Evolutionary conservation across 1,284 basidiomycete genomes (phyloP).

Genomic region (Cutaneotrichosporon mucoides): DNA sequence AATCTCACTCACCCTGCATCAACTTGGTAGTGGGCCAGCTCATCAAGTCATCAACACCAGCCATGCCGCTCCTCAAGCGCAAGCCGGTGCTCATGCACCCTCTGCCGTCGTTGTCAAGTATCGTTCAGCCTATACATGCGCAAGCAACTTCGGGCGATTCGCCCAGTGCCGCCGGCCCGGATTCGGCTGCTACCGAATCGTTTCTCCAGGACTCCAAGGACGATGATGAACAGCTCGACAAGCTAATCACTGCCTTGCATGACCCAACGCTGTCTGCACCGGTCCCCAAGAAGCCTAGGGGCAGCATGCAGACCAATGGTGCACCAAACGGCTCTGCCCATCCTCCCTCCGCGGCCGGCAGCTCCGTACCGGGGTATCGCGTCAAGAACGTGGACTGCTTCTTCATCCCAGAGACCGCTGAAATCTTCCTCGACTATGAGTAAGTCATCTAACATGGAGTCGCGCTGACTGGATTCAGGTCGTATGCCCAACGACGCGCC

Average conservation of each 20-base stretch:
- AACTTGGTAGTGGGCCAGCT: neutral
- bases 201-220: constrained; percentile 37
- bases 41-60: constrained; percentile 1
- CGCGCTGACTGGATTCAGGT: constrained; percentile 53
- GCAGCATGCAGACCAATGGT: constrained; percentile 13
- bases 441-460: constrained; percentile 51
- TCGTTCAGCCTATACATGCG: constrained; percentile 15
- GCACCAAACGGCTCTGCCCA: constrained; percentile 1
- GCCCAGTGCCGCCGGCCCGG: neutral
- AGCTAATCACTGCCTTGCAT: constrained; percentile 27
- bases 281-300: neutral
- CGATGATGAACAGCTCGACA: constrained; percentile 42
- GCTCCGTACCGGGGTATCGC: constrained; percentile 6
- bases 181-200: constrained; percentile 6
- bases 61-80: constrained; percentile 83
- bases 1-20: neutral
- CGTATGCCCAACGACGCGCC: constrained; percentile 83
- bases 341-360: neutral
- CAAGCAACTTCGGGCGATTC: neutral
- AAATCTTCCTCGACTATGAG: constrained; percentile 94
- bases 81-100: constrained; percentile 79
- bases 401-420: constrained; percentile 85
- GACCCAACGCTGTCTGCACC: constrained; percentile 12
- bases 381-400: constrained; percentile 61
- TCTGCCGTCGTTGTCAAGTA: constrained; percentile 36